phyloP scores from a whole-genome alignment of 129 eudicot genomes.

The Saussurea involucrata region DNA sequence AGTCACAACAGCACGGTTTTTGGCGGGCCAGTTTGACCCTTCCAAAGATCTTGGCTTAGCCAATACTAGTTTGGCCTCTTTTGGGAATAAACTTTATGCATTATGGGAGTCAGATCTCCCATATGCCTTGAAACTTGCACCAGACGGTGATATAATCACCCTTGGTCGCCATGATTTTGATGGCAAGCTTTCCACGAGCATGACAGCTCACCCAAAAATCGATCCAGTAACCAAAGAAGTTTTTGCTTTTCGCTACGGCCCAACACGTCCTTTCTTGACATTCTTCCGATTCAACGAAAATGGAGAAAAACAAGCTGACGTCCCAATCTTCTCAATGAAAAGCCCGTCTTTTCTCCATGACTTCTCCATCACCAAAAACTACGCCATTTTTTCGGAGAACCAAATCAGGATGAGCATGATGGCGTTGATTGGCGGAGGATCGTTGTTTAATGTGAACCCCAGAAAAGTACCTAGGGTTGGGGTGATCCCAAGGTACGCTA shows the following conservation, averaged over 20 bases:
- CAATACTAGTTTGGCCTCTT: constrained; percentile 14
- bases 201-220: constrained; percentile 10
- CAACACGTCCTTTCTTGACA: constrained; percentile 10
- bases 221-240: constrained; percentile 22
- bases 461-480: constrained; percentile 23
- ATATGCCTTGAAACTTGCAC: constrained; percentile 1
- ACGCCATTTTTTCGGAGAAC: constrained; percentile 36
- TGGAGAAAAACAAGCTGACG: constrained; percentile 6
- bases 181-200: constrained; percentile 21
- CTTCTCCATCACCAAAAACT: constrained; percentile 32
- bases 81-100: constrained; percentile 14
- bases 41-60: constrained; percentile 27
- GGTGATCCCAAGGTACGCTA: constrained; percentile 37
- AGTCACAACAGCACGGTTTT: constrained; percentile 8
- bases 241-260: constrained; percentile 26
- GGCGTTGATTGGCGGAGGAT: constrained; percentile 20
- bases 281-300: constrained; percentile 11
- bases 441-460: constrained; percentile 4
- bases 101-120: constrained; percentile 33
- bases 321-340: constrained; percentile 26
- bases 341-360: constrained; percentile 36
- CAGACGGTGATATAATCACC: constrained; percentile 13
- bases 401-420: constrained; percentile 28
- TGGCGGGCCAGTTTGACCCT: constrained; percentile 2
- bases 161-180: constrained; percentile 13